Evolutionary conservation across 1,139 yeast species (phyloP).

Genomic region (Debaryomyces coudertii): DNA sequence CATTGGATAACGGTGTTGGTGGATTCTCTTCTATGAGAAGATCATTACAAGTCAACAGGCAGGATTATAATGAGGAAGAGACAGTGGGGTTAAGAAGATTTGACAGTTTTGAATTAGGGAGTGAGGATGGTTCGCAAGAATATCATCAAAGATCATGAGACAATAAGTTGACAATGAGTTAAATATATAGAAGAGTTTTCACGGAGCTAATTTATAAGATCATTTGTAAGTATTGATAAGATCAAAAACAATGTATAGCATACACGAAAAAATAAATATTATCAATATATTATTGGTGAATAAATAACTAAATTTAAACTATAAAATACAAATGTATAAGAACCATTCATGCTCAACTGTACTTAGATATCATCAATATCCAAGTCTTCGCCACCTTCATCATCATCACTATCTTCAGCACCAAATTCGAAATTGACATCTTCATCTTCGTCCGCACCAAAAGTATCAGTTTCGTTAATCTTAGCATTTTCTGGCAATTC

Average conservation of each 20-base stretch:
- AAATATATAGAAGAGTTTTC: not conserved
- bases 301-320: conserved; percentile 10
- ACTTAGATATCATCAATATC: conserved; percentile 79
- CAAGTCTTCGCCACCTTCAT: conserved; percentile 63
- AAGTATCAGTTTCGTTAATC: conserved; percentile 96
- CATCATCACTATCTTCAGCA: conserved; percentile 83
- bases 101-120: conserved; percentile 60
- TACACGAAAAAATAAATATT: not conserved
- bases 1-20: conserved; percentile 84
- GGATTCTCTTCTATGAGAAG: conserved; percentile 64
- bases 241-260: not conserved
- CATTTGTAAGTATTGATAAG: not conserved
- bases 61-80: conserved; percentile 52
- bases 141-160: conserved; percentile 6
- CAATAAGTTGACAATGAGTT: not conserved
- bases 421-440: conserved; percentile 99
- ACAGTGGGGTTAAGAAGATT: conserved; percentile 62
- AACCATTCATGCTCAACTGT: conserved; percentile 13
- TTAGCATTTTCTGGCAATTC: conserved; percentile 96
- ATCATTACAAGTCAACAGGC: conserved; percentile 68
- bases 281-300: conserved; percentile 8
- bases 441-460: conserved; percentile 95
- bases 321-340: conserved; percentile 11
- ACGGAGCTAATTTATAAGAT: not conserved
- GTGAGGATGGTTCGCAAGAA: conserved; percentile 38